A percentile compares a stretch with the other conserved stretches of the same genome.
Conservation (phyloP, 139 green algal species). For the Choricystis sp. region DNA sequence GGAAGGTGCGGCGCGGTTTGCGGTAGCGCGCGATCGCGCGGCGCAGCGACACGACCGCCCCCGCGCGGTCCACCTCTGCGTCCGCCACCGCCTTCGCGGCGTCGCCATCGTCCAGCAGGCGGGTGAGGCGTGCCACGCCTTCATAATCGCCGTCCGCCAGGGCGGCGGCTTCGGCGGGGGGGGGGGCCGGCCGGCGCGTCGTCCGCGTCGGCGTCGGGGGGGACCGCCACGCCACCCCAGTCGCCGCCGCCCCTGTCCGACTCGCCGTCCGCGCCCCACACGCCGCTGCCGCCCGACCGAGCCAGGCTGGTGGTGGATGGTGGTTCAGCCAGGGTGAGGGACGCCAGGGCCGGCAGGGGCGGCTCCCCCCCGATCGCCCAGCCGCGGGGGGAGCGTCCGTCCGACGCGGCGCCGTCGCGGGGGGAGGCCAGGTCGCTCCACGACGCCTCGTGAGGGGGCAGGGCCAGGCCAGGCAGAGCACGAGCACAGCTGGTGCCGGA, state of each 20-base stretch:
- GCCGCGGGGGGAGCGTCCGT: neutral
- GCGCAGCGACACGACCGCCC: constrained; percentile 67
- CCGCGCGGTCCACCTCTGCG: constrained; percentile 41
- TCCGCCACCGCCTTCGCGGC: constrained; percentile 33
- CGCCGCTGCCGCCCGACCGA: neutral
- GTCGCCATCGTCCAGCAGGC: constrained; percentile 41
- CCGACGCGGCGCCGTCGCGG: neutral
- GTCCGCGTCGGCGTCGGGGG: neutral
- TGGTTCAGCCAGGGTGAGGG: neutral
- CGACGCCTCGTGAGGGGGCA: too few relatives aligned
- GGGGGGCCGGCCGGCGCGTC: neutral
- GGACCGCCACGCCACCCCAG: constrained; percentile 11
- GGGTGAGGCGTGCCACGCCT: constrained; percentile 52
- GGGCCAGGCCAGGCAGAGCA: too few relatives aligned
- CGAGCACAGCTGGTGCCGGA: neutral
- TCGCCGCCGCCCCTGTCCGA: neutral
- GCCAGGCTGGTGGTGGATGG: constrained; percentile 1
- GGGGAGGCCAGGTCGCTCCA: neutral
- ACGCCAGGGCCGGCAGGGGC: too few relatives aligned
- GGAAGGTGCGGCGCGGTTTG: constrained; percentile 18
- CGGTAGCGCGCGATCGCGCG: constrained; percentile 68
- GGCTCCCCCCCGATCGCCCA: neutral
- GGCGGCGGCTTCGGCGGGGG: constrained; percentile 16
- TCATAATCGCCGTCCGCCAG: constrained; percentile 64
- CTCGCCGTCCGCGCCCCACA: constrained; percentile 10